These are phyloP conservation scores for Babesia ovata DNA, from an alignment of 169 alveolate species.

Conservation along the genomic window DNA sequence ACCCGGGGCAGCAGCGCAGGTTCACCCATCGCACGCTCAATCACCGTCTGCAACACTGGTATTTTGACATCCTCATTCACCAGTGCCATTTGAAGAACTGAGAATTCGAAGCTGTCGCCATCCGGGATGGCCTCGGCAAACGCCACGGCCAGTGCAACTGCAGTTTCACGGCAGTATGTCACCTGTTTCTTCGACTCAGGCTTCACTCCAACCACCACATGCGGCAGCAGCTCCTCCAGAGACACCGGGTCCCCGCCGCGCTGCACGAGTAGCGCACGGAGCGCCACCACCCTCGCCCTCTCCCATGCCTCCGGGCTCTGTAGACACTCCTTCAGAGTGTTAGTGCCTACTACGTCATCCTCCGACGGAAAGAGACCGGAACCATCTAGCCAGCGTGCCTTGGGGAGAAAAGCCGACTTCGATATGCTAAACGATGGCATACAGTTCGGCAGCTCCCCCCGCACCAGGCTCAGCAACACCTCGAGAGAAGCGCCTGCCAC, in stretches of 20 bases:
- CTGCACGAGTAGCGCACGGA: slow-evolving; percentile 12
- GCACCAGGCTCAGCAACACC: slow-evolving; percentile 22
- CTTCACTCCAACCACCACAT: slow-evolving; percentile 26
- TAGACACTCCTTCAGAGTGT: slow-evolving; percentile 21
- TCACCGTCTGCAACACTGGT: slow-evolving; percentile 3
- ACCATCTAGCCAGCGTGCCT: slow-evolving; percentile 16
- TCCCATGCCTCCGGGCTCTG: slow-evolving; percentile 41
- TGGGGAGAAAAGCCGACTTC: slow-evolving; percentile 9
- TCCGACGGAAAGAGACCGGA: not conserved
- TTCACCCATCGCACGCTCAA: slow-evolving; percentile 8
- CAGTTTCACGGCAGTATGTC: slow-evolving; percentile 5
- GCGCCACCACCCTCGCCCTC: slow-evolving; percentile 22
- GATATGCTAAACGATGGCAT: slow-evolving; percentile 41
- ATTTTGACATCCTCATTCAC: slow-evolving; percentile 14
- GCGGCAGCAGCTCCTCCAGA: slow-evolving; percentile 23
- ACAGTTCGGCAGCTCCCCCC: slow-evolving; percentile 28
- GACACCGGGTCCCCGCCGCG: not conserved
- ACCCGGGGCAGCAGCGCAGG: not conserved
- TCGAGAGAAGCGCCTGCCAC: slow-evolving; percentile 17
- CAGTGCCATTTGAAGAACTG: slow-evolving; percentile 17
- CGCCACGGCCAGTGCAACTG: slow-evolving; percentile 13
- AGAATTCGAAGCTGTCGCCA: slow-evolving; percentile 23
- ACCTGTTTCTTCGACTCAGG: slow-evolving; percentile 14
- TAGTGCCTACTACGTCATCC: slow-evolving; percentile 12
- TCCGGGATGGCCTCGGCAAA: slow-evolving; percentile 17